Evolutionary conservation across 805 yeast species (phyloP).

Genomic region (Monosporozyma aerobia): DNA sequence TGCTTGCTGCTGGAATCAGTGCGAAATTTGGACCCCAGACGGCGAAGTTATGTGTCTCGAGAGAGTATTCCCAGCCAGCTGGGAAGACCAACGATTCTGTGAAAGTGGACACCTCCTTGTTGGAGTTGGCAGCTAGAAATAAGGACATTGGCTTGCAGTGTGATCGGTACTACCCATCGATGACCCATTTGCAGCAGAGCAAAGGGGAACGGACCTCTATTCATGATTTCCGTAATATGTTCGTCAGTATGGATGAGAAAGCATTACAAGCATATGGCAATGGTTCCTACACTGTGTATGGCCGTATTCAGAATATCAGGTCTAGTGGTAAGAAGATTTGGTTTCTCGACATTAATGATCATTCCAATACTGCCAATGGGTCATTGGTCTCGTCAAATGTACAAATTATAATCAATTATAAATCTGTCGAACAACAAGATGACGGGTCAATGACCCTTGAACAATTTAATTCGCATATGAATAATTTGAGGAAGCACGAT

Average conservation of each 20-base stretch:
- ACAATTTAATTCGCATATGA: conserved; percentile 5
- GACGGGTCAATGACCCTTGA: background rate
- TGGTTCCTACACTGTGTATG: conserved; percentile 4
- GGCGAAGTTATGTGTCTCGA: background rate
- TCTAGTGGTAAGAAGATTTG: conserved; percentile 28
- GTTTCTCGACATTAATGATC: conserved; percentile 21
- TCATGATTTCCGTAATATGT: conserved; percentile 1
- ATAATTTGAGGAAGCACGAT: conserved; percentile 60
- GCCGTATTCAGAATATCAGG: conserved; percentile 24
- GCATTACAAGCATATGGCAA: background rate
- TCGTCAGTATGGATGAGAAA: background rate
- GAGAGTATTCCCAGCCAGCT: background rate
- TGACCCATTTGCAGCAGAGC: conserved; percentile 9
- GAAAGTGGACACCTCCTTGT: conserved; percentile 11
- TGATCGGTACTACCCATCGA: conserved; percentile 21
- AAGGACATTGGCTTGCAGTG: conserved; percentile 9
- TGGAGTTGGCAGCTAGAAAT: conserved; percentile 19
- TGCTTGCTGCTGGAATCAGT: background rate
- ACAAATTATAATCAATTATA: conserved; percentile 23
- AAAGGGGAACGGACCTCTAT: background rate
- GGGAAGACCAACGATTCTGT: background rate
- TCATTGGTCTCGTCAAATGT: conserved; percentile 3
- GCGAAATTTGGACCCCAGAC: background rate
- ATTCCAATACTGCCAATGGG: background rate
- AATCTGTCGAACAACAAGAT: background rate